Conservation (phyloP, 2,329 filamentous ascomycete genomes). For the Calycina herbarum region DNA sequence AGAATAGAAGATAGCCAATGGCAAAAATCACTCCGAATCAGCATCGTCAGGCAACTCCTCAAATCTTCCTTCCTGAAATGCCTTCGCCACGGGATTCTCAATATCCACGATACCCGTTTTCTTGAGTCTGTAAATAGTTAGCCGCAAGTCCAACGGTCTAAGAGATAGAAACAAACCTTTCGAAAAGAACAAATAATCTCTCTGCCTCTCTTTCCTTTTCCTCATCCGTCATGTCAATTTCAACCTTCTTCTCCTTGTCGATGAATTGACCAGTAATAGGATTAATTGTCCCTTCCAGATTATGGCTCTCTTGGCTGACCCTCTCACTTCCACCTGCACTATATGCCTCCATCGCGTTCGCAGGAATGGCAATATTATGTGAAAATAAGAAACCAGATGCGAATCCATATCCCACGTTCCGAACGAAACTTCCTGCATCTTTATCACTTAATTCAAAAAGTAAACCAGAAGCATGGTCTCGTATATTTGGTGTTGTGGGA, state of each 20-base stretch:
- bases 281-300: slow-evolving; percentile 33
- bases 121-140: slow-evolving; percentile 29
- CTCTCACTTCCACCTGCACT: slow-evolving; percentile 35
- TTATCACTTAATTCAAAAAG: slow-evolving; percentile 86
- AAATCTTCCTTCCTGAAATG: slow-evolving; percentile 33
- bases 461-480: slow-evolving; percentile 73
- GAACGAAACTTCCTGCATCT: slow-evolving; percentile 76
- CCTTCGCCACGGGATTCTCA: slow-evolving; percentile 34
- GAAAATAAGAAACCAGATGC: slow-evolving; percentile 87
- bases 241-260: slow-evolving; percentile 39
- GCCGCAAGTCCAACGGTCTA: slow-evolving; percentile 13
- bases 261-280: slow-evolving; percentile 36
- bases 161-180: slow-evolving; percentile 28
- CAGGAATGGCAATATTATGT: slow-evolving; percentile 76
- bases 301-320: slow-evolving; percentile 26
- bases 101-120: slow-evolving; percentile 36
- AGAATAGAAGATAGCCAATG: not conserved
- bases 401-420: slow-evolving; percentile 92
- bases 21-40: slow-evolving; percentile 12
- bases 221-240: slow-evolving; percentile 80
- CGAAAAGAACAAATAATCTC: slow-evolving; percentile 37
- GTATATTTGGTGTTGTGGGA: slow-evolving; percentile 67
- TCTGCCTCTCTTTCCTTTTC: slow-evolving; percentile 79
- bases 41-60: slow-evolving; percentile 34
- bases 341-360: slow-evolving; percentile 59